A percentile compares a stretch with the other conserved stretches of the same genome.
These are phyloP conservation scores for Daldinia loculata DNA, from an alignment of 495 filamentous ascomycete genomes.

Conservation along the genomic window DNA sequence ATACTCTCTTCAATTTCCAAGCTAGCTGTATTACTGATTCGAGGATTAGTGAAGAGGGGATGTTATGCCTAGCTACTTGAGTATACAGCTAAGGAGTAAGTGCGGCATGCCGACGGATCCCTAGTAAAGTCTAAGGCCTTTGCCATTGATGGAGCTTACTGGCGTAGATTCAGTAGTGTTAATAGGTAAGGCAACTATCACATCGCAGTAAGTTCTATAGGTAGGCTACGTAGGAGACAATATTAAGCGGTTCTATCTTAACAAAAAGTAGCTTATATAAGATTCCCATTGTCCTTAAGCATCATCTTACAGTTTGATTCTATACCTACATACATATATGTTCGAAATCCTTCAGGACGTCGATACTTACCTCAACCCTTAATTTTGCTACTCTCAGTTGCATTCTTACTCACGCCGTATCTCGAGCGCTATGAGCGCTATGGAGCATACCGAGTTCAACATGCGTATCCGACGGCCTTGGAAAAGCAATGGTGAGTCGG, in stretches of 20 bases:
- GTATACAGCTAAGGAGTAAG: background rate
- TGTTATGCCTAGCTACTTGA: background rate
- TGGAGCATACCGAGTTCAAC: slow-evolving; percentile 28
- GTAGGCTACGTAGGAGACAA: background rate
- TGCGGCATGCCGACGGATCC: background rate
- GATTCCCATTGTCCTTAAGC: background rate
- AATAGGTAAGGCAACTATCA: background rate
- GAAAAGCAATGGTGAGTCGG: background rate
- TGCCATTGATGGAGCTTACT: background rate
- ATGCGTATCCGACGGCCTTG: slow-evolving; percentile 25
- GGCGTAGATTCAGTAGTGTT: background rate
- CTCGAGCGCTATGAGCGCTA: slow-evolving; percentile 1
- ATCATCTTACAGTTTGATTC: background rate
- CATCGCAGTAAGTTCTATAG: background rate
- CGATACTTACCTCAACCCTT: background rate
- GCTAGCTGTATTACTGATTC: slow-evolving; percentile 11
- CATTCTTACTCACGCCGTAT: background rate
- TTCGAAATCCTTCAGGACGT: background rate
- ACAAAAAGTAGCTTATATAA: background rate
- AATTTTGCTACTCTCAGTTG: background rate
- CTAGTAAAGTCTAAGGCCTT: background rate
- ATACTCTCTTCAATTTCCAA: background rate
- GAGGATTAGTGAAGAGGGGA: background rate
- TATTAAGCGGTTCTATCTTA: background rate
- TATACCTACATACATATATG: background rate